A percentile compares a stretch with the other conserved stretches of the same genome.
Evolutionary conservation across 1,139 yeast species (phyloP).

Genomic region (Zygotorulaspora mrakii): DNA sequence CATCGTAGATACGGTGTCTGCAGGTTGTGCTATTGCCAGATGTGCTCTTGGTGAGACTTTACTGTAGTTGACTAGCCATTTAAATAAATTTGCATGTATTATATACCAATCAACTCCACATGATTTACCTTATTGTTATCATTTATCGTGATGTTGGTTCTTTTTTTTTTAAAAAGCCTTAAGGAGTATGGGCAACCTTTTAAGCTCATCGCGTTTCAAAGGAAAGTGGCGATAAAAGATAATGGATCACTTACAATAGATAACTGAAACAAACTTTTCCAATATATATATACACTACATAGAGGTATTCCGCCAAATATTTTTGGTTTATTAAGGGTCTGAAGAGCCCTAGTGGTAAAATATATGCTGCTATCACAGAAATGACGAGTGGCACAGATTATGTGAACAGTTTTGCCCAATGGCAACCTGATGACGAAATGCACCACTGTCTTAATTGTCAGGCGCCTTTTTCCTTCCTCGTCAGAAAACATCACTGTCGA

Average conservation of each 20-base stretch:
- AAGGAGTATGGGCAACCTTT: not conserved
- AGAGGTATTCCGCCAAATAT: too few relatives aligned
- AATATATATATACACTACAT: too few relatives aligned
- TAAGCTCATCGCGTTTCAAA: conserved; percentile 1
- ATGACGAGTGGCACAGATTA: conserved; percentile 12
- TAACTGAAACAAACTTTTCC: too few relatives aligned
- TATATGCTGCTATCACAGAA: not conserved
- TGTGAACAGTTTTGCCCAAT: conserved; percentile 43
- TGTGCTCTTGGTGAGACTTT: conserved; percentile 93
- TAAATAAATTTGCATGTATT: too few relatives aligned
- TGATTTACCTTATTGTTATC: too few relatives aligned
- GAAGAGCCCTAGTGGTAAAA: too few relatives aligned
- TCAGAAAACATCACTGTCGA: conserved; percentile 87
- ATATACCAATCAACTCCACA: too few relatives aligned
- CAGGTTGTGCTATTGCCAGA: conserved; percentile 87
- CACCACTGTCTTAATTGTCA: conserved; percentile 61
- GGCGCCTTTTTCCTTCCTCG: conserved; percentile 55
- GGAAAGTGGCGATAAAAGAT: conserved; percentile 1
- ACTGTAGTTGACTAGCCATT: too few relatives aligned
- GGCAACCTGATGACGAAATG: conserved; percentile 78
- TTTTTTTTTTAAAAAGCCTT: too few relatives aligned
- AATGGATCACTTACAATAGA: too few relatives aligned
- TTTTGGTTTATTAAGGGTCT: too few relatives aligned
- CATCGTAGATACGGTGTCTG: conserved; percentile 77
- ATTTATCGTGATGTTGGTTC: too few relatives aligned